These are phyloP conservation scores for Alnus rubra DNA, from an alignment of 306 rosid genomes.

Conservation along the genomic window DNA sequence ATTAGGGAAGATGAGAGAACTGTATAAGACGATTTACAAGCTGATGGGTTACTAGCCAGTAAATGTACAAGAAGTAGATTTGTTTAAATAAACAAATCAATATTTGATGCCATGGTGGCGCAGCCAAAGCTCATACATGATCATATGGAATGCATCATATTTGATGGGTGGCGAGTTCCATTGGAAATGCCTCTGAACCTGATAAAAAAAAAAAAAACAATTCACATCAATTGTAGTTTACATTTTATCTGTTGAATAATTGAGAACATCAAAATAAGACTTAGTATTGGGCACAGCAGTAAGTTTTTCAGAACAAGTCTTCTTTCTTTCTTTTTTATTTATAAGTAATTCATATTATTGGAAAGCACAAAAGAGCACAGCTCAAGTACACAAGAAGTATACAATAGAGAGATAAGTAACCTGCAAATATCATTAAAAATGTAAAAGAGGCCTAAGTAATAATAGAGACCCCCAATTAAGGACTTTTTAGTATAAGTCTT, in stretches of 20 bases:
- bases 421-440: no score
- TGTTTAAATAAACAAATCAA: slow-evolving; percentile 36
- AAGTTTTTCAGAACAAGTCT: background rate
- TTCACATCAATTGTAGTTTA: slow-evolving; percentile 4
- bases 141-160: slow-evolving; percentile 90
- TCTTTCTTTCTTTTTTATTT: background rate
- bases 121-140: slow-evolving; percentile 94
- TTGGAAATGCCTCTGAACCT: slow-evolving; percentile 93
- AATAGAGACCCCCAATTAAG: no score
- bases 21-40: slow-evolving; percentile 48
- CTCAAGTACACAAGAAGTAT: no score
- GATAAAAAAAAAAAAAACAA: slow-evolving; percentile 27
- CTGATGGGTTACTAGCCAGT: slow-evolving; percentile 43
- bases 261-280: background rate
- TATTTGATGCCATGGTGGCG: slow-evolving; percentile 82
- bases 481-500: background rate
- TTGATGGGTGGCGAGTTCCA: slow-evolving; percentile 89
- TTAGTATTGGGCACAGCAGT: no score
- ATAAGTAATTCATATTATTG: background rate
- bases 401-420: no score
- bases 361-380: background rate
- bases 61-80: slow-evolving; percentile 38
- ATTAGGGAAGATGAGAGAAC: background rate
- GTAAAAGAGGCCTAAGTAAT: no score
- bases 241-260: background rate